These are phyloP conservation scores for Lolium multiflorum DNA, from an alignment of 176 grass and related monocot genomes.

Conservation along the genomic window DNA sequence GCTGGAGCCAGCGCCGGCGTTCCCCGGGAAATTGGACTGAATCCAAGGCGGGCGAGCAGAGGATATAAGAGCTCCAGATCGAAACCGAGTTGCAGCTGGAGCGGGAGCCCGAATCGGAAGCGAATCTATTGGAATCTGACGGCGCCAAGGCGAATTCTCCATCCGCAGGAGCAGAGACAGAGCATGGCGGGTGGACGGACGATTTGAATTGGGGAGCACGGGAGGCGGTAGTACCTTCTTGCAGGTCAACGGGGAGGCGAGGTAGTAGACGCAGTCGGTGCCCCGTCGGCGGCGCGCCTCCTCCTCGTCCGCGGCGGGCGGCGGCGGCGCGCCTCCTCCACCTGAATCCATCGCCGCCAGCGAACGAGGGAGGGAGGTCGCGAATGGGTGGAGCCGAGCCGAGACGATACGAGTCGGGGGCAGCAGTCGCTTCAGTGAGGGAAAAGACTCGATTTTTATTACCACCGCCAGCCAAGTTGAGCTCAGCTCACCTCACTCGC, in stretches of 20 bases:
- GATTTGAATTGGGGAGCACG: not conserved
- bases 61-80: not conserved
- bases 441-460: not conserved
- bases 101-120: not conserved
- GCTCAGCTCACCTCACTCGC: not conserved
- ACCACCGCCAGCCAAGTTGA: not conserved
- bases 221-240: slow-evolving; percentile 53
- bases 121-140: not conserved
- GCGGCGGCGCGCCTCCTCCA: not conserved
- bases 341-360: slow-evolving; percentile 43
- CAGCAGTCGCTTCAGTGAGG: too few species aligned
- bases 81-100: not conserved
- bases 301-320: slow-evolving; percentile 43
- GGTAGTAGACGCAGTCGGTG: slow-evolving; percentile 83
- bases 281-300: slow-evolving; percentile 41
- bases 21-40: not conserved
- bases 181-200: not conserved
- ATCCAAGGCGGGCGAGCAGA: not conserved
- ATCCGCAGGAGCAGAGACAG: not conserved
- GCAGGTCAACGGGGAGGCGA: slow-evolving; percentile 78
- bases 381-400: not conserved
- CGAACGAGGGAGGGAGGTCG: not conserved
- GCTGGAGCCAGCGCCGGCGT: not conserved
- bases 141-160: not conserved
- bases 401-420: not conserved